Percentiles rank a stretch among this genome's conserved stretches.
phyloP scores from a whole-genome alignment of 2,329 filamentous ascomycete species.

The Bipolaris sorokiniana region DNA sequence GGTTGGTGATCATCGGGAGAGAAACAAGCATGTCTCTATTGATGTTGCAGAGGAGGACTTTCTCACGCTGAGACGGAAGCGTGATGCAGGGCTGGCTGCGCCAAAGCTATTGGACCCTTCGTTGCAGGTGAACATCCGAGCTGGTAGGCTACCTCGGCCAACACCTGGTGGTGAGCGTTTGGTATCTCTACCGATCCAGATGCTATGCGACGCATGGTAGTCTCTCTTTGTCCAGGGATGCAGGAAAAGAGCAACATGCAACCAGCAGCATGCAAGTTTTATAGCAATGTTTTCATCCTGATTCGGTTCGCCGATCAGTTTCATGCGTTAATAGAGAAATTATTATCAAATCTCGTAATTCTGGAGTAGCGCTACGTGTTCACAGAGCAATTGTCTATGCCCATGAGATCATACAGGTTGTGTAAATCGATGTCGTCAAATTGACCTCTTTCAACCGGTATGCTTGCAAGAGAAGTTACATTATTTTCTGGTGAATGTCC shows the following conservation, averaged over 20 bases:
- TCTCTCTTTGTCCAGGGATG: neutral
- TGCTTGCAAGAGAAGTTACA: neutral
- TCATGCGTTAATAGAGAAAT: neutral
- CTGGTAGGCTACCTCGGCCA: slow-evolving; percentile 39
- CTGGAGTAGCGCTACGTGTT: neutral
- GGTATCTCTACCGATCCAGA: slow-evolving; percentile 14
- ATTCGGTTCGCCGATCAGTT: neutral
- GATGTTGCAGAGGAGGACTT: slow-evolving; percentile 42
- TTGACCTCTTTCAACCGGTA: slow-evolving; percentile 1
- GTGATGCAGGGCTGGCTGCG: slow-evolving; percentile 39
- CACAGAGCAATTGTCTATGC: slow-evolving; percentile 11
- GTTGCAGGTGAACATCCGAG: slow-evolving; percentile 52
- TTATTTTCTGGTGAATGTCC: neutral
- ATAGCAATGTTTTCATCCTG: neutral
- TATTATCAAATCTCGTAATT: neutral
- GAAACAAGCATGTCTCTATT: slow-evolving; percentile 46
- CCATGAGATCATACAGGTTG: slow-evolving; percentile 20
- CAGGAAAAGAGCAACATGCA: neutral
- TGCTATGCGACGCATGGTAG: slow-evolving; percentile 4
- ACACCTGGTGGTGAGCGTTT: slow-evolving; percentile 9
- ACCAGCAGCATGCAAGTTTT: neutral
- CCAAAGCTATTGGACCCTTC: slow-evolving; percentile 48
- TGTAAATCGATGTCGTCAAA: slow-evolving; percentile 15
- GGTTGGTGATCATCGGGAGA: slow-evolving; percentile 43
- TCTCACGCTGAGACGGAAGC: slow-evolving; percentile 36